Evolutionary conservation across 2,329 filamentous ascomycete species (phyloP), one percentile per base, ranked within the genome.

Genomic region (Hypoxylon sp.): DNA sequence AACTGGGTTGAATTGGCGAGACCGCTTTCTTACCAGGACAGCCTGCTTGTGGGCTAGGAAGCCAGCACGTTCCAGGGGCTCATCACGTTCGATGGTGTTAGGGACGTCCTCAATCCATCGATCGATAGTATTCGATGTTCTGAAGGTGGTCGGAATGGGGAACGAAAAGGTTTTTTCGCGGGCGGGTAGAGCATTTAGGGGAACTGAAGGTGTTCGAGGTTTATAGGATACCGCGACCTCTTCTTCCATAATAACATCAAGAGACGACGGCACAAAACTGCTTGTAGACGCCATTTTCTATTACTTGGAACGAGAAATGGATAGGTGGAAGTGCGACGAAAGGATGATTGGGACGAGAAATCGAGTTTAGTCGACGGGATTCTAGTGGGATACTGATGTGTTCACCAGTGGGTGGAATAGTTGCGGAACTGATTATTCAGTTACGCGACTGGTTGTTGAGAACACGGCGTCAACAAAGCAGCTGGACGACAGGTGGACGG

Each of bases 51-150:
- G 62, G 5, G 70, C 62, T 14, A 70, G 59, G 33, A 70, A 63
- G 8, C 50, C 58, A 17, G 63, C 71, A 17, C 75, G 71, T 22
- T 69, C 69, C 5, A 74, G 14, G 1, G 70, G 63, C 17, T 71
- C 46, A 10, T 74, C 69, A 8, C 47, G 69, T 14, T 67, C 47
- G 6, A 31, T 47, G 8, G 69, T 59, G 19, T 26, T 59, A 1
- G 74, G 75, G 6, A 78, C 17, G 9, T 75, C 67, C 11, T 71
- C 69, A n/a, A 78, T 67, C 77, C 77, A 78, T 13, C 69, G 60
- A n/a, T 75, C 29, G 13, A 78, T 51, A 10, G 71, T 68, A 22
- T 72, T 71, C n/a, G 59, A 72, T 67, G 31, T 66, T 72, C 73
- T 71, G 77, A 33, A 73, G 48, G 17, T 58, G 2, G 73, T 70